A percentile compares a stretch with the other conserved stretches of the same genome.
Evolutionary conservation across 441 rosid genomes (phyloP).

Genomic region (Biscutella laevigata): DNA sequence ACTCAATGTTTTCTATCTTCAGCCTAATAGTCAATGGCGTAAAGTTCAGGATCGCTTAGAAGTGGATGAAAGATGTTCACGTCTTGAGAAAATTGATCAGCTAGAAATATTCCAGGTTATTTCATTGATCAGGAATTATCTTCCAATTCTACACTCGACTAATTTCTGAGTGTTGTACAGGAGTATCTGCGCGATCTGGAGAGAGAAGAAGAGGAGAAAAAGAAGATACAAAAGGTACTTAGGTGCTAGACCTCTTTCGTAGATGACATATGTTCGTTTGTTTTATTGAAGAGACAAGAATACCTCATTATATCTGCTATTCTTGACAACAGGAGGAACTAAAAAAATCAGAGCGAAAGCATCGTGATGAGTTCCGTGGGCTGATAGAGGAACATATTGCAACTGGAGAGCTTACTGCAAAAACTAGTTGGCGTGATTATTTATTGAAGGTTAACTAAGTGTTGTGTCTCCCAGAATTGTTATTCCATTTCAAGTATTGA

Average conservation of each 20-base stretch:
- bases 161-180: conserved; percentile 31
- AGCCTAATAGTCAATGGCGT: conserved; percentile 75
- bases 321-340: conserved; percentile 45
- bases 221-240: conserved; percentile 58
- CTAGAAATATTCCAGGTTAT: conserved; percentile 61
- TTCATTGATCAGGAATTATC: conserved; percentile 8
- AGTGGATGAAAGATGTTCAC: conserved; percentile 59
- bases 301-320: conserved; percentile 13
- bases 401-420: conserved; percentile 49
- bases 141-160: conserved; percentile 19
- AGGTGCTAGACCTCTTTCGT: conserved; percentile 4
- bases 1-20: conserved; percentile 8
- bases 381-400: conserved; percentile 55
- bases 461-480: background rate
- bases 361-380: conserved; percentile 67
- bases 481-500: background rate
- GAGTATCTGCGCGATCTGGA: conserved; percentile 53
- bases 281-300: background rate
- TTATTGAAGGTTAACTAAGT: conserved; percentile 34
- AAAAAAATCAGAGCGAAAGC: conserved; percentile 61
- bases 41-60: conserved; percentile 69
- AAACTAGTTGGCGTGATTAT: conserved; percentile 65
- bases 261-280: conserved; percentile 6
- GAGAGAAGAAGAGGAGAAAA: conserved; percentile 66
- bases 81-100: conserved; percentile 63